Percentiles rank a stretch among this genome's conserved stretches.
Evolutionary conservation across 2,329 filamentous ascomycete species (phyloP).

Genomic region (Massarina eburnea): DNA sequence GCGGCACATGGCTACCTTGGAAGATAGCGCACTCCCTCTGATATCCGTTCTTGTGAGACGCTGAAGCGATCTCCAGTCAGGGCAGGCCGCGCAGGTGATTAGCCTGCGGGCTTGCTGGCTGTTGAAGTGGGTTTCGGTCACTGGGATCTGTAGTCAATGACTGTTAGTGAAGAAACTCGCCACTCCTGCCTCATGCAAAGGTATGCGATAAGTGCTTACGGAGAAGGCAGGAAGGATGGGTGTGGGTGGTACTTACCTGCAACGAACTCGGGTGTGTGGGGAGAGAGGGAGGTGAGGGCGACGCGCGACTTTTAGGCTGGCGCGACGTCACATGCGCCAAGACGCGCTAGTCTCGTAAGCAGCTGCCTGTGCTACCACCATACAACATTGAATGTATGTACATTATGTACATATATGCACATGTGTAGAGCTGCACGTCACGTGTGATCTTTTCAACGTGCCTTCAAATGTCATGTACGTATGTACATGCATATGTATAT

Average conservation of each 20-base stretch:
- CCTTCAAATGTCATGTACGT: too few species aligned
- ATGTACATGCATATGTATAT: too few species aligned
- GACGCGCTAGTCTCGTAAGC: too few species aligned
- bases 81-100: slow-evolving; percentile 13
- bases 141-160: slow-evolving; percentile 11
- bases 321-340: slow-evolving; percentile 9
- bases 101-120: slow-evolving; percentile 10
- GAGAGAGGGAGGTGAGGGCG: slow-evolving; percentile 7
- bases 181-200: background rate
- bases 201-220: too few species aligned
- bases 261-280: slow-evolving; percentile 7
- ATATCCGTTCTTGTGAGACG: slow-evolving; percentile 19
- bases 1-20: slow-evolving; percentile 5
- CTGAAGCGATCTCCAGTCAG: slow-evolving; percentile 5
- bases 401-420: too few species aligned
- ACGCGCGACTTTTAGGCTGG: slow-evolving; percentile 3
- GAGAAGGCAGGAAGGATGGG: background rate
- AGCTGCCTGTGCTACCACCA: too few species aligned
- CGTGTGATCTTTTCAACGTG: too few species aligned
- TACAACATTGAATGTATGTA: too few species aligned
- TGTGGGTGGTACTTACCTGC: slow-evolving; percentile 9
- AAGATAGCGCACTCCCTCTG: slow-evolving; percentile 19
- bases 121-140: slow-evolving; percentile 16
- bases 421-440: too few species aligned
- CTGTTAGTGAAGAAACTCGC: background rate